A percentile compares a stretch with the other conserved stretches of the same genome.
phyloP scores from a whole-genome alignment of 108 stramenopile genomes.

The Aureococcus anophagefferens region DNA sequence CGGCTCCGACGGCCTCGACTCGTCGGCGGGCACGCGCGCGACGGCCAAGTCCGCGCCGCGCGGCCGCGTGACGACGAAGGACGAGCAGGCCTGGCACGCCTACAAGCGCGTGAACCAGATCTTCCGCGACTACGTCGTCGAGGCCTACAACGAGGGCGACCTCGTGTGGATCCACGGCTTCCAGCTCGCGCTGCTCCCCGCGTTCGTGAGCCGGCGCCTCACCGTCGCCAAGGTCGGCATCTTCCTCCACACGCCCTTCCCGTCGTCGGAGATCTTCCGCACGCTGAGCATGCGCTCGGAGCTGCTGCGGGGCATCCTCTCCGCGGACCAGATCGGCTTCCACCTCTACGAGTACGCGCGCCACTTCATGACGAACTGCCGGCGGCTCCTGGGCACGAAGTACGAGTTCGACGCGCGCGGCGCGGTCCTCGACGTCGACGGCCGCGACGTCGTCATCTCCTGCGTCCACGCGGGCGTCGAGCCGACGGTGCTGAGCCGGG shows the following conservation, averaged over 20 bases:
- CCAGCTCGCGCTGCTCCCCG: slow-evolving; percentile 53
- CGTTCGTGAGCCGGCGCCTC: slow-evolving; percentile 35
- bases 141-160: slow-evolving; percentile 56
- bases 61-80: background rate
- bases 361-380: slow-evolving; percentile 53
- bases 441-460: slow-evolving; percentile 80
- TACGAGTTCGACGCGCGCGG: slow-evolving; percentile 71
- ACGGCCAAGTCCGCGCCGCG: background rate
- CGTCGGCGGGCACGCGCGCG: background rate
- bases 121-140: slow-evolving; percentile 44
- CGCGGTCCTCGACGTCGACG: slow-evolving; percentile 78
- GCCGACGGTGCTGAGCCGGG: slow-evolving; percentile 65
- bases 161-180: slow-evolving; percentile 59
- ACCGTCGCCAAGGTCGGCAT: slow-evolving; percentile 39
- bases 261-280: slow-evolving; percentile 56
- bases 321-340: slow-evolving; percentile 58
- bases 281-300: slow-evolving; percentile 49
- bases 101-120: slow-evolving; percentile 46
- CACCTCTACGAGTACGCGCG: slow-evolving; percentile 62
- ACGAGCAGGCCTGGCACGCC: slow-evolving; percentile 39
- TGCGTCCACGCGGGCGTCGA: slow-evolving; percentile 94
- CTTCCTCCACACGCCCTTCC: slow-evolving; percentile 63
- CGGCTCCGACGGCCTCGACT: background rate
- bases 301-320: slow-evolving; percentile 54
- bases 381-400: slow-evolving; percentile 56